A percentile compares a stretch with the other conserved stretches of the same genome.
These are phyloP conservation scores for Rhynchosporium graminicola DNA, from an alignment of 2,329 filamentous ascomycete species.

Conservation along the genomic window DNA sequence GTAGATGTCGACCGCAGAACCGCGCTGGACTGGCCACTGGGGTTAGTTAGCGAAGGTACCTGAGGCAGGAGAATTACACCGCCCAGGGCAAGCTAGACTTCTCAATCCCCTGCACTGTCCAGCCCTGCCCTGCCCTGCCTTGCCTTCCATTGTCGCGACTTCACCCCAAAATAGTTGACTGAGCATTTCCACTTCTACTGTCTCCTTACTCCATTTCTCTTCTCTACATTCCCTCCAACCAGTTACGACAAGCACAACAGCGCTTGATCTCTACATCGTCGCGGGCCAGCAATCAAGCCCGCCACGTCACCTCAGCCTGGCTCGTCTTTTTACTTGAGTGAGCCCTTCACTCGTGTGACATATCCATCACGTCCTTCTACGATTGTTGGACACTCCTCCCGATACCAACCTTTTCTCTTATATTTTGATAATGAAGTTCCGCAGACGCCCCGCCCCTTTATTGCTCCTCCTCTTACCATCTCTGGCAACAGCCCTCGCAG, in stretches of 20 bases:
- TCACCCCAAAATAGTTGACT: not conserved
- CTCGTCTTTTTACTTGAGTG: not conserved
- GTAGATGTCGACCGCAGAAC: not conserved
- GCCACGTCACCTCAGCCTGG: slow-evolving; percentile 23
- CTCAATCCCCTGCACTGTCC: not conserved
- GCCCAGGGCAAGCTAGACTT: slow-evolving; percentile 8
- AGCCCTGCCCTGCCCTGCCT: not conserved
- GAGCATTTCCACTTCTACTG: not conserved
- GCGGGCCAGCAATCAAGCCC: slow-evolving; percentile 1
- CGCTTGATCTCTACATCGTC: not conserved
- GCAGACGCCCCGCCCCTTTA: slow-evolving; percentile 54
- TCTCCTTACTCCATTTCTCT: slow-evolving; percentile 2
- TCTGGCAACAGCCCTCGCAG: slow-evolving; percentile 48
- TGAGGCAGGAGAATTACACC: not conserved
- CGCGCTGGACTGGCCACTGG: not conserved
- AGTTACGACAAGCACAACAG: not conserved
- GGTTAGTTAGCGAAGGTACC: too few relatives aligned
- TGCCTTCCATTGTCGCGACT: slow-evolving; percentile 4
- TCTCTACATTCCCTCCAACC: slow-evolving; percentile 14
- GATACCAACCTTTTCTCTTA: slow-evolving; percentile 7
- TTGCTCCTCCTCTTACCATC: slow-evolving; percentile 62
- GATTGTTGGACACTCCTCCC: slow-evolving; percentile 8
- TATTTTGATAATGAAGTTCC: slow-evolving; percentile 56
- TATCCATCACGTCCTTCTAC: not conserved
- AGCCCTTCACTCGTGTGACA: slow-evolving; percentile 5